Conservation (phyloP, 495 filamentous ascomycete genomes). For the Neurospora pannonica region DNA sequence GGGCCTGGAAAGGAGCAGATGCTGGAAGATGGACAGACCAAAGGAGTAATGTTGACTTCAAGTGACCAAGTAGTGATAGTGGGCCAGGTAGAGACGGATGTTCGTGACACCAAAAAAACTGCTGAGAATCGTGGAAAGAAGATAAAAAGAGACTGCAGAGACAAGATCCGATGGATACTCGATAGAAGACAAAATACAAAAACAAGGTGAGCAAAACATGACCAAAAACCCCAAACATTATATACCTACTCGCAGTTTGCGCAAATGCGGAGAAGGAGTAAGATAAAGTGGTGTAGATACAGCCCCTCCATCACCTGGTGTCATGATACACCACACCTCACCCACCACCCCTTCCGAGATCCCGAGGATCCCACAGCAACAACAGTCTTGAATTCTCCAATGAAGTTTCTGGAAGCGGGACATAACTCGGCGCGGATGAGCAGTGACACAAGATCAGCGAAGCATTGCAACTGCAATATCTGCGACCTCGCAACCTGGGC, state of each 20-base stretch:
- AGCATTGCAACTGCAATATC: slow-evolving; percentile 11
- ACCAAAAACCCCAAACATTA: not conserved
- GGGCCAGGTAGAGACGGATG: not conserved
- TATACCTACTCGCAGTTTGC: slow-evolving; percentile 18
- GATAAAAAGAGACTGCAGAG: not conserved
- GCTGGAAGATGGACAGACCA: not conserved
- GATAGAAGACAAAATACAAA: not conserved
- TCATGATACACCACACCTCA: slow-evolving; percentile 2
- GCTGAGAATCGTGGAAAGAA: not conserved
- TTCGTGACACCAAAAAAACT: not conserved
- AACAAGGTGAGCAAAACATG: not conserved
- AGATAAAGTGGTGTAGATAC: not conserved
- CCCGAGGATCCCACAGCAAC: not conserved
- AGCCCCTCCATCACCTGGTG: not conserved
- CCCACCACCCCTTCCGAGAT: slow-evolving; percentile 1
- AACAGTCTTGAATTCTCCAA: slow-evolving; percentile 18
- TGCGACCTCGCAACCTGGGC: not conserved
- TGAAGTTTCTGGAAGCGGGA: slow-evolving; percentile 6
- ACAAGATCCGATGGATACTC: not conserved
- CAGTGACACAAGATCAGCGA: slow-evolving; percentile 1
- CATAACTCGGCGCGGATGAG: slow-evolving; percentile 8
- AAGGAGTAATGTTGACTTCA: not conserved
- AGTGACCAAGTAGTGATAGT: not conserved
- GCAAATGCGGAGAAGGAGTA: slow-evolving; percentile 24
- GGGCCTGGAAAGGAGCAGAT: not conserved